A percentile compares a stretch with the other conserved stretches of the same genome.
Conservation (phyloP, 1,139 yeast genomes). For the Hanseniaspora uvarum region DNA sequence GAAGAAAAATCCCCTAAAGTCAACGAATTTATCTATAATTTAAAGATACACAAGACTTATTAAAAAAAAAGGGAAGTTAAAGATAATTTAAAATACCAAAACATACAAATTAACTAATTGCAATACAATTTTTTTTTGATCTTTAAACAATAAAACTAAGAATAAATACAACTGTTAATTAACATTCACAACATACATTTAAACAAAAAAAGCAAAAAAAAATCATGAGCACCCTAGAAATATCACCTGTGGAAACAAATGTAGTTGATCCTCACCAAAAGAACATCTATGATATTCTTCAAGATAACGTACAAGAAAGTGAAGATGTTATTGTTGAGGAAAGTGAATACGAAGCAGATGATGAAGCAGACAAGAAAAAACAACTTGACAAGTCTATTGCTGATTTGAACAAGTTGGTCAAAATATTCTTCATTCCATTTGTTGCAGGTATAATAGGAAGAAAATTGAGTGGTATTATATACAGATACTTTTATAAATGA, state of each 20-base stretch:
- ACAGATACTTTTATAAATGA: neutral
- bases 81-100: neutral
- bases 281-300: neutral
- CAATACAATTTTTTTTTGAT: neutral
- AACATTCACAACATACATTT: too few species aligned
- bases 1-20: neutral
- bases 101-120: neutral
- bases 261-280: neutral
- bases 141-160: neutral
- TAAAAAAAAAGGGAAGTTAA: neutral
- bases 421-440: conserved; percentile 11
- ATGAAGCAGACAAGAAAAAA: neutral
- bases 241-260: neutral
- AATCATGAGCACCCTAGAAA: neutral
- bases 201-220: neutral
- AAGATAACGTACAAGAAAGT: neutral
- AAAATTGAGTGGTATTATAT: conserved; percentile 3
- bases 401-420: conserved; percentile 1
- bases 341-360: neutral
- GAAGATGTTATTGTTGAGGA: neutral
- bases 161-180: too few species aligned
- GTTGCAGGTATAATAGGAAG: conserved; percentile 7
- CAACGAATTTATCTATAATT: neutral
- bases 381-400: conserved; percentile 7
- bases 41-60: neutral